Base-by-base conservation (phyloP, 2,329 filamentous ascomycete species). In the Phialemonium atrogriseum region DNA sequence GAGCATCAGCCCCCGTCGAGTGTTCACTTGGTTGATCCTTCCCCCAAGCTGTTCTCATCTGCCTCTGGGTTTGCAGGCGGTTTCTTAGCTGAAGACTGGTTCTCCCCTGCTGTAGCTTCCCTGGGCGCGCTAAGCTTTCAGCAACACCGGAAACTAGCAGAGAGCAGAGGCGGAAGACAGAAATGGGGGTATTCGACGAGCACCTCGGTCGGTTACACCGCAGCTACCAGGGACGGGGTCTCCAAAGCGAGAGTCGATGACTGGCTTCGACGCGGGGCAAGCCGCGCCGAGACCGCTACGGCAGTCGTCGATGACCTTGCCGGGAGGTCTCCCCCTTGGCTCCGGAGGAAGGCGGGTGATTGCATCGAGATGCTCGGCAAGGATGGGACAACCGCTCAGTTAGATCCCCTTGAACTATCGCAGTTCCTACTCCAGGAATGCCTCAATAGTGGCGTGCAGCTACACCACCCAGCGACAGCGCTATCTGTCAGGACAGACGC, bases 1-100 rank as follows among this genome's bases (percentile, higher is more conserved):
- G 54, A 57, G 33, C 59, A 59, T 40, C 59, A 66, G 41, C 51
- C 59, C 0, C 52, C 52, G 1, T 55, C 52, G 6, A 56, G 50
- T 13, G 60, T 71, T 32, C 64, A 68, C 40, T 52, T 71, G 7
- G 56, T 70, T 21, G 67, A 71, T 32, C 47, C 59, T 1, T 59
- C 62, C 0, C 50, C 58, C 1, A 51, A 73, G 39, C 66, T 88
- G 19, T 85, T 88, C 54, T 68, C 73, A 9, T 84, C 78, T 18
- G 82, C 84, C 0, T 87, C 80, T 3, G 82, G 84, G 1, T 77
- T 73, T 42, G 80, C 82, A 0, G 84, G 70, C 12, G 83, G 84
- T 0, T 89, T 88, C 47, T 49, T 88, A 7, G 82, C 82, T 0
- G 66, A 64, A 20, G 79, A 88, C 51, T 88, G 82, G 81, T 84